Conservation (phyloP, 2,329 filamentous ascomycete species). For the Aspergillus sp. region DNA sequence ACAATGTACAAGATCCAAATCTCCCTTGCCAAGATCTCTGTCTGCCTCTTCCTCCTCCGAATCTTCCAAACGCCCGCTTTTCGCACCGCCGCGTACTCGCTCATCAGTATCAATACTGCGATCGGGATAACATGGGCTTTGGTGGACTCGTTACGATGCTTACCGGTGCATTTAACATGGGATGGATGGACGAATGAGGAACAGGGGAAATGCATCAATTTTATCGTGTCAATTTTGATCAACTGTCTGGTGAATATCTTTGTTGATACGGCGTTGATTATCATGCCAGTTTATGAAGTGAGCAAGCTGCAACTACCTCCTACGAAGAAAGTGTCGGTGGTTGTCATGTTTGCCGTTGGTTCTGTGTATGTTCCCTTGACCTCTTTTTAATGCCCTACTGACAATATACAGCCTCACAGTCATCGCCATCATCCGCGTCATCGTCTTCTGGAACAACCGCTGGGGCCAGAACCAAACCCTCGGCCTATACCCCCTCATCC, state of each 20-base stretch:
- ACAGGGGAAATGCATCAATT: slow-evolving; percentile 13
- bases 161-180: slow-evolving; percentile 13
- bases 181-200: slow-evolving; percentile 12
- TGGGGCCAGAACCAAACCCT: slow-evolving; percentile 16
- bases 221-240: slow-evolving; percentile 11
- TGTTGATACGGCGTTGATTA: slow-evolving; percentile 12
- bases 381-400: background rate
- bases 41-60: slow-evolving; percentile 16
- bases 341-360: slow-evolving; percentile 12
- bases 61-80: slow-evolving; percentile 15
- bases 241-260: slow-evolving; percentile 17
- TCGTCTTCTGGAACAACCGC: slow-evolving; percentile 21
- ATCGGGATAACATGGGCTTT: slow-evolving; percentile 14
- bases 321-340: slow-evolving; percentile 12
- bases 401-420: slow-evolving; percentile 13
- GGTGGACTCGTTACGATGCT: slow-evolving; percentile 13
- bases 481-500: slow-evolving; percentile 17
- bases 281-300: slow-evolving; percentile 16
- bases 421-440: slow-evolving; percentile 19
- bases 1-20: slow-evolving; percentile 14
- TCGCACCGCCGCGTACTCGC: slow-evolving; percentile 12
- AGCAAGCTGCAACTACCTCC: slow-evolving; percentile 12
- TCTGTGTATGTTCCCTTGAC: slow-evolving; percentile 7
- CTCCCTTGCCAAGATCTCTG: slow-evolving; percentile 6
- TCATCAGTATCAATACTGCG: slow-evolving; percentile 11